A percentile compares a stretch with the other conserved stretches of the same genome.
Conservation (phyloP, 352 stramenopile genomes). For the Aphanomyces astaci region DNA sequence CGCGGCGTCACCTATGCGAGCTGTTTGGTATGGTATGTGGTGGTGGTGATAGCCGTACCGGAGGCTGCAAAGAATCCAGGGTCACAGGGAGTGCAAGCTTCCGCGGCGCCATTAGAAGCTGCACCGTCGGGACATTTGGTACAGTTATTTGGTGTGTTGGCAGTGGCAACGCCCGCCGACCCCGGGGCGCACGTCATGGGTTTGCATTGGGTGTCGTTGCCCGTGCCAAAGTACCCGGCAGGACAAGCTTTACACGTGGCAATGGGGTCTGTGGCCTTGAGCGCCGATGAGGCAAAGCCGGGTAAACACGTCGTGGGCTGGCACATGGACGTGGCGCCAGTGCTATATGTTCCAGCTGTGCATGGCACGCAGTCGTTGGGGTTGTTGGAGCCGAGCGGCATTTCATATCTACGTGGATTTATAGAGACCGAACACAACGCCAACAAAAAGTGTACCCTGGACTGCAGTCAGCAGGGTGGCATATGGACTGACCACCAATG, state of each 20-base stretch:
- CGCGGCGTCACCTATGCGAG: constrained; percentile 8
- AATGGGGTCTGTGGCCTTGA: not conserved
- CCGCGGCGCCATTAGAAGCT: not conserved
- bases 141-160: not conserved
- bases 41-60: not conserved
- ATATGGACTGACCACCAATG: constrained; percentile 27
- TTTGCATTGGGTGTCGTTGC: not conserved
- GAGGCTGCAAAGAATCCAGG: not conserved
- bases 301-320: not conserved
- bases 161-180: not conserved
- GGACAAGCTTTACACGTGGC: not conserved
- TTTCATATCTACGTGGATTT: constrained; percentile 7
- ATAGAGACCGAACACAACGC: not conserved
- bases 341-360: constrained; percentile 5
- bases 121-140: not conserved
- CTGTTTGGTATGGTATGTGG: not conserved
- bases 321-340: not conserved
- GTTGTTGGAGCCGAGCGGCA: constrained; percentile 7
- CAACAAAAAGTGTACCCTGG: constrained; percentile 15
- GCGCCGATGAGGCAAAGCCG: not conserved
- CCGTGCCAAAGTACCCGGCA: not conserved
- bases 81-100: not conserved
- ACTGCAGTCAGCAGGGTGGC: constrained; percentile 26
- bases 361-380: constrained; percentile 6
- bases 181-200: constrained; percentile 3